phyloP scores from a whole-genome alignment of 1,284 basidiomycete species.

The Acaromyces ingoldii region DNA sequence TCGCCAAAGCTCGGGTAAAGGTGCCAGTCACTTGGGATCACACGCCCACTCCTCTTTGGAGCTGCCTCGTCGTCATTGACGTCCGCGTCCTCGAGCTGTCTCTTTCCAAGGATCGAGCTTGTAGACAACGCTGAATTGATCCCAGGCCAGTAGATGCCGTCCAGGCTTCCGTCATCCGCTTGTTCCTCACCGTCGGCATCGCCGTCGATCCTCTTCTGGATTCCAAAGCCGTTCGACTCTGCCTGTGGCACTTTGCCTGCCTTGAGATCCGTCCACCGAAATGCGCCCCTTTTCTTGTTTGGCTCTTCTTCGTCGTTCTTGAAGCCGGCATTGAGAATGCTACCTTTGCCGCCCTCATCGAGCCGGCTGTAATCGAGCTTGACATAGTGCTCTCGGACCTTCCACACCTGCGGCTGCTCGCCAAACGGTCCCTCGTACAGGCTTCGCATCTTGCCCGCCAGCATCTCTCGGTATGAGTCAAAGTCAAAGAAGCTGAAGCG shows the following conservation, averaged over 20 bases:
- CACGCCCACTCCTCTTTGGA: too few relatives aligned
- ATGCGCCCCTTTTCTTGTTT: too few relatives aligned
- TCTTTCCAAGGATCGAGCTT: not conserved
- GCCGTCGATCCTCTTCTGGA: too few relatives aligned
- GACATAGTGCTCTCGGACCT: constrained; percentile 55
- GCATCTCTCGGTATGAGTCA: constrained; percentile 57
- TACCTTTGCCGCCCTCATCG: constrained; percentile 7
- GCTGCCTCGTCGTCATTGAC: too few relatives aligned
- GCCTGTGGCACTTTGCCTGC: too few relatives aligned
- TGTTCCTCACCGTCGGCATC: too few relatives aligned
- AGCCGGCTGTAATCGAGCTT: constrained; percentile 15
- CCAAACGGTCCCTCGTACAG: constrained; percentile 57
- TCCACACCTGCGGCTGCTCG: constrained; percentile 60
- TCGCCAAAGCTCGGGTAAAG: constrained; percentile 7
- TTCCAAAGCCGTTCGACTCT: too few relatives aligned
- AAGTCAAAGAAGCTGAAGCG: constrained; percentile 59
- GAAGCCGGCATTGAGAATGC: constrained; percentile 12
- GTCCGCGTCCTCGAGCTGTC: not conserved
- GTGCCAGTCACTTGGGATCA: not conserved
- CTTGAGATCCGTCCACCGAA: not conserved
- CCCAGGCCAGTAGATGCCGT: too few relatives aligned
- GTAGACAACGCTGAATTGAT: too few relatives aligned
- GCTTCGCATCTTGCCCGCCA: constrained; percentile 54
- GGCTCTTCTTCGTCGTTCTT: constrained; percentile 2
- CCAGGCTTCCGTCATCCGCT: too few relatives aligned